phyloP scores from a whole-genome alignment of 2,329 filamentous ascomycete genomes.

The Plectosphaerella sp. region DNA sequence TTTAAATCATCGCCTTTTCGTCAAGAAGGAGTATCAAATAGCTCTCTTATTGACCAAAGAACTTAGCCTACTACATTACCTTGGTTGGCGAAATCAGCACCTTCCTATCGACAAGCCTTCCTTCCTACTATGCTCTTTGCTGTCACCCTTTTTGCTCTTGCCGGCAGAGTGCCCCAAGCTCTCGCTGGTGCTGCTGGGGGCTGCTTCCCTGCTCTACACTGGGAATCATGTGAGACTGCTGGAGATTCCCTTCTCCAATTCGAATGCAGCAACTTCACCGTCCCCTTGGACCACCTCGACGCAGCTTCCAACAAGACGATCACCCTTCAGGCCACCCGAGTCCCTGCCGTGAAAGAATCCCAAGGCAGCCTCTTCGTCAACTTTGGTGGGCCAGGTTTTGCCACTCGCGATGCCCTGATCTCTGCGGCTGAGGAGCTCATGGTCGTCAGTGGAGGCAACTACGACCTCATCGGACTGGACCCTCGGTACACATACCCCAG shows the following conservation, averaged over 20 bases:
- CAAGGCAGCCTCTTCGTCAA: constrained; percentile 34
- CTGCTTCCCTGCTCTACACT: too few species aligned
- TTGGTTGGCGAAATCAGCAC: too few species aligned
- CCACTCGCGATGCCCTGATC: background rate
- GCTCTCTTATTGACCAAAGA: too few species aligned
- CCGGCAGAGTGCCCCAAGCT: too few species aligned
- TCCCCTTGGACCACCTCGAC: constrained; percentile 34
- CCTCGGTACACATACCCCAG: constrained; percentile 10
- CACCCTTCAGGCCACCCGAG: constrained; percentile 23
- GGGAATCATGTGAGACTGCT: too few species aligned
- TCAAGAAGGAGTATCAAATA: too few species aligned
- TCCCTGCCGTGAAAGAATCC: constrained; percentile 21
- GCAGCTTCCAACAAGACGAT: constrained; percentile 18
- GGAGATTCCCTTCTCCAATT: background rate
- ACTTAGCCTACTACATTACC: too few species aligned
- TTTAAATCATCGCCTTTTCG: too few species aligned
- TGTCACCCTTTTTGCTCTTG: too few species aligned
- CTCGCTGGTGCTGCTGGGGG: too few species aligned
- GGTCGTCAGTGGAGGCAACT: constrained; percentile 9
- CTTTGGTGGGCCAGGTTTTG: constrained; percentile 28
- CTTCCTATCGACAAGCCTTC: too few species aligned
- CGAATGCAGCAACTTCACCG: constrained; percentile 29
- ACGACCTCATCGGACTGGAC: constrained; percentile 17
- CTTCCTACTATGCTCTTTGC: too few species aligned
- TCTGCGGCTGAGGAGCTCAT: background rate